Evolutionary conservation across 192 early-diverging fungal species (phyloP), one percentile per base, ranked within the genome.

Genomic region (Rhizophlyctis rosea): DNA sequence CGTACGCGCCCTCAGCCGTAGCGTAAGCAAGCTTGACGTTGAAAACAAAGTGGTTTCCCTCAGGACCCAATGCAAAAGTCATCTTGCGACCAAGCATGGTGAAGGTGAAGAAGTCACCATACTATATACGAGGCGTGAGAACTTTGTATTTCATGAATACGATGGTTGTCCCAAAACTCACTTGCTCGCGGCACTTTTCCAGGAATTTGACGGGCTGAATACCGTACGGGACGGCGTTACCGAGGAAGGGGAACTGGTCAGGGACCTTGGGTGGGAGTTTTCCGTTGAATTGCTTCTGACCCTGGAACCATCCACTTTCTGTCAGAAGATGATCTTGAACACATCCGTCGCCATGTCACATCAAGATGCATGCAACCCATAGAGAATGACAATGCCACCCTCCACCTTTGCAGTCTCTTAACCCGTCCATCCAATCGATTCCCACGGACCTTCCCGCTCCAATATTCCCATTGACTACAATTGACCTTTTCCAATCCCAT

Each of bases 11-110:
- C 69, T 94, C 96, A 32, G 94, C 93, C 35, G 89, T 90, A 49
- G 90, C 91, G 65, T 88, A 64, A 53, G 88, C 84, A 56, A 90
- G 74, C 67, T 90, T 91, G 51, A 85, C 87, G 85, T 98, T 98
- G 76, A 98, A 96, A 4, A 96, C 85, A 75, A 96, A 94, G 83
- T 96, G 84, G 82, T 96, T 97, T 66, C 94, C 96, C 61, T 96
- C 94, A 4, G 87, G 77, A 36, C 90, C 91, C 32, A 97, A 75
- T 67, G 88, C 91, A 51, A 89, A 86, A 1, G 95, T 95, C 82
- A 97, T 89, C 49, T 82, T 83, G 67, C 86, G 87, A 50, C 94
- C 94, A 70, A 95, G 83, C 91, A 98, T 90, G 18, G 87, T 78
- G 67, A 94, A 96, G 3, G 94, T 94, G 74, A 90, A 98, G 56